Conservation (phyloP, 495 filamentous ascomycete species). For the Penicillium nucicola region DNA sequence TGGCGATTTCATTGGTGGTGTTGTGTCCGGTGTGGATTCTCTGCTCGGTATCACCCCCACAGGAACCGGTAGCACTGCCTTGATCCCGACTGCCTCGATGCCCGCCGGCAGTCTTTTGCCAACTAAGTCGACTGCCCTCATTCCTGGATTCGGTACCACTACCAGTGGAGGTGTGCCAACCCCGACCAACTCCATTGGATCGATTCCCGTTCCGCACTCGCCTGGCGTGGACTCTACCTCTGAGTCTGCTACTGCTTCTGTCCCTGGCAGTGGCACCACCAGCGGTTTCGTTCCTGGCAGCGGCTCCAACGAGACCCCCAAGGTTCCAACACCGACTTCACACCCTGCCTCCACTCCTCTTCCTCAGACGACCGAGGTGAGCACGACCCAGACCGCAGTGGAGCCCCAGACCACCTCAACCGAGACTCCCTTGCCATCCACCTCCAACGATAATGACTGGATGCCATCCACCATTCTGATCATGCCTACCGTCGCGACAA, state of each 20-base stretch:
- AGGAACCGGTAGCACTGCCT: slow-evolving; percentile 12
- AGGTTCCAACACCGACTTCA: slow-evolving; percentile 15
- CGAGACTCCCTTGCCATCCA: slow-evolving; percentile 10
- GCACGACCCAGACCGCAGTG: slow-evolving; percentile 19
- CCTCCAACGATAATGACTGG: slow-evolving; percentile 21
- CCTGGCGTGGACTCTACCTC: slow-evolving; percentile 9
- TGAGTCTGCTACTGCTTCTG: slow-evolving; percentile 3
- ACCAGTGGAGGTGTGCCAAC: slow-evolving; percentile 26
- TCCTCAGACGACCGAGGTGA: slow-evolving; percentile 7
- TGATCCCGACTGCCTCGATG: slow-evolving; percentile 12
- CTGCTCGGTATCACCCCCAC: slow-evolving; percentile 4
- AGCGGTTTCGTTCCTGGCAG: slow-evolving; percentile 9
- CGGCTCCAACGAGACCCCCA: slow-evolving; percentile 6
- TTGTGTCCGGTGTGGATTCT: slow-evolving; percentile 8
- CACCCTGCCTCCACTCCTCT: slow-evolving; percentile 17
- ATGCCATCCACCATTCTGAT: slow-evolving; percentile 28
- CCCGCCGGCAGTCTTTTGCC: slow-evolving; percentile 8
- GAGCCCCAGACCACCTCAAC: slow-evolving; percentile 19
- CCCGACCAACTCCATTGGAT: slow-evolving; percentile 22
- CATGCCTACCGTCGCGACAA: slow-evolving; percentile 20
- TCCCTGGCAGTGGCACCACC: slow-evolving; percentile 11
- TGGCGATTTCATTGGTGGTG: slow-evolving; percentile 5
- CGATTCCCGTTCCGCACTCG: slow-evolving; percentile 17
- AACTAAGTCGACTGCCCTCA: slow-evolving; percentile 13
- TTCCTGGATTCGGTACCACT: slow-evolving; percentile 19